Evolutionary conservation across 257 asterid species (phyloP).

Genomic region (Lithospermum erythrorhizon): DNA sequence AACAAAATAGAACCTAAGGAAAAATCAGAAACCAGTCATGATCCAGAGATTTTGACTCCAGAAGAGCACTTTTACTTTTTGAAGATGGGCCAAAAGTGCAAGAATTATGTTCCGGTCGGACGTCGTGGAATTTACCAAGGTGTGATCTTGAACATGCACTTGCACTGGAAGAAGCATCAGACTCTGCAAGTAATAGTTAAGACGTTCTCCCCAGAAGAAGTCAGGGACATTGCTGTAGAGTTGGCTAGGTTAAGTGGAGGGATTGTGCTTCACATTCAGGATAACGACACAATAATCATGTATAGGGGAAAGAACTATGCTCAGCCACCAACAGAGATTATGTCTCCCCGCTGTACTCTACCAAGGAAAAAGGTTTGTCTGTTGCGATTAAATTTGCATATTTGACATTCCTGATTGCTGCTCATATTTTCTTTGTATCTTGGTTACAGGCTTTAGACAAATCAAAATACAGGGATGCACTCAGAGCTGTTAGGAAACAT

Average conservation of each 20-base stretch:
- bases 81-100: constrained; percentile 90
- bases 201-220: constrained; percentile 86
- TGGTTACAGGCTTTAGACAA: constrained; percentile 85
- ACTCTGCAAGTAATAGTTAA: constrained; percentile 80
- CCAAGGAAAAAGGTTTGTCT: constrained; percentile 72
- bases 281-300: constrained; percentile 69
- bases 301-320: constrained; percentile 91
- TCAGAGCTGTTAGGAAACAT: constrained; percentile 65
- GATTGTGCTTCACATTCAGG: constrained; percentile 90
- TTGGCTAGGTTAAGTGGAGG: constrained; percentile 93
- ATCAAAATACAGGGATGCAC: constrained; percentile 78
- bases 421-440: constrained; percentile 4
- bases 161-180: constrained; percentile 99
- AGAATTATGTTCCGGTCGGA: constrained; percentile 94
- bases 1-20: constrained; percentile 83
- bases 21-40: constrained; percentile 60
- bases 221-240: constrained; percentile 78
- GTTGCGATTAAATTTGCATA: neutral
- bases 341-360: constrained; percentile 87
- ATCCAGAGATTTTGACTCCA: constrained; percentile 95
- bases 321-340: constrained; percentile 96
- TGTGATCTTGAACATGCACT: constrained; percentile 92
- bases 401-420: neutral
- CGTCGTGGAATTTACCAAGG: constrained; percentile 92
- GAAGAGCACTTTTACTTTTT: constrained; percentile 95